These are phyloP conservation scores for Oleoguttula mirabilis DNA, from an alignment of 495 filamentous ascomycete species.

Conservation along the genomic window DNA sequence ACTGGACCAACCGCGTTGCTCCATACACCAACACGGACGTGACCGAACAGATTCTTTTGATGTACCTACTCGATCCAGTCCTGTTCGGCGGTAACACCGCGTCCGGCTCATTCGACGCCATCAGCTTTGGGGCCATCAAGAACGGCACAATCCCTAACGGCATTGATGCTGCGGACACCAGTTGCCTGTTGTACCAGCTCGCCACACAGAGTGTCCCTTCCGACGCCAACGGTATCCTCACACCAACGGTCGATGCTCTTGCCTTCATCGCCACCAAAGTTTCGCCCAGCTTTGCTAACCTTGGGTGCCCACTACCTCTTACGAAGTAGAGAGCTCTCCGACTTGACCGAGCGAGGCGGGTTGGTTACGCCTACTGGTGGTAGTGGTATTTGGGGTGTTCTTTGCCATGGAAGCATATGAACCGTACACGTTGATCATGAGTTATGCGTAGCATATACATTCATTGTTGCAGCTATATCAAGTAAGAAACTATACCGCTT, in stretches of 20 bases:
- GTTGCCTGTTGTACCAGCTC: constrained; percentile 32
- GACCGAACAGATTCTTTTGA: constrained; percentile 25
- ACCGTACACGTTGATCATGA: no score
- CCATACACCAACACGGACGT: constrained; percentile 28
- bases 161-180: constrained; percentile 12
- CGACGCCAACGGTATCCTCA: constrained; percentile 25
- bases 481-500: no score
- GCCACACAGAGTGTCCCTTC: constrained; percentile 26
- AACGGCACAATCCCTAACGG: constrained; percentile 21
- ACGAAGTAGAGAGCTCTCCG: constrained; percentile 14
- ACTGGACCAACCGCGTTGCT: constrained; percentile 30
- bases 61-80: constrained; percentile 31
- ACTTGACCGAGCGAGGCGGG: no score
- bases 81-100: constrained; percentile 31
- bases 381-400: no score
- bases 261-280: constrained; percentile 19
- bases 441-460: no score
- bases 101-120: constrained; percentile 26
- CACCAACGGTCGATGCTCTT: constrained; percentile 25
- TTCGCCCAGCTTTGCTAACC: constrained; percentile 21
- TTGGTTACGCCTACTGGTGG: no score
- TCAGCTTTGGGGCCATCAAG: constrained; percentile 25
- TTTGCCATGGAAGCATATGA: no score
- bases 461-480: no score
- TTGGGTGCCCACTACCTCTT: constrained; percentile 27